phyloP scores from a whole-genome alignment of 345 rosid species.

The Gossypium arboreum region DNA sequence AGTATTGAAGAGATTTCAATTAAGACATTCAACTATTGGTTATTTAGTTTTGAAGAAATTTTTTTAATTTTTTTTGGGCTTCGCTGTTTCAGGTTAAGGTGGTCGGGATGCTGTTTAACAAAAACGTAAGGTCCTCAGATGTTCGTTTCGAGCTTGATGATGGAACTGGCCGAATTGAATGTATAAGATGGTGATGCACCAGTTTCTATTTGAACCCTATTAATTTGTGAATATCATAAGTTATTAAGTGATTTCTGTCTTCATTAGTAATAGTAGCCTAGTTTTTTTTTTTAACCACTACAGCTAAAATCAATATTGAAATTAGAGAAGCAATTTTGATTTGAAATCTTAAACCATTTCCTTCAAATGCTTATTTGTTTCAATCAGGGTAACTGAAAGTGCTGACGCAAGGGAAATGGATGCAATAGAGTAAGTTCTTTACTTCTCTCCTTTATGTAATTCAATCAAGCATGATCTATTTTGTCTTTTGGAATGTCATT shows the following conservation, averaged over 20 bases:
- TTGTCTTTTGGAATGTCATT: neutral
- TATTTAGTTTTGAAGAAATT: neutral
- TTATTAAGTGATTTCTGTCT: neutral
- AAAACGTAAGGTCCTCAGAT: slow-evolving; percentile 54
- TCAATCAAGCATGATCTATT: neutral
- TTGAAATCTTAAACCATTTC: neutral
- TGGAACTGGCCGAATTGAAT: slow-evolving; percentile 78
- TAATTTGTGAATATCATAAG: neutral
- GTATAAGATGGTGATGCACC: slow-evolving; percentile 68
- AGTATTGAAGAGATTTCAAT: neutral
- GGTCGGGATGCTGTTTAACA: slow-evolving; percentile 70
- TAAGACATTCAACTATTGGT: neutral
- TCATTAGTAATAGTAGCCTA: neutral
- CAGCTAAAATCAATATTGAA: neutral
- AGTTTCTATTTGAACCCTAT: neutral
- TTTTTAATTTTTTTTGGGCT: neutral
- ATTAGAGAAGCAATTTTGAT: neutral
- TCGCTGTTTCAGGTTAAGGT: slow-evolving; percentile 51
- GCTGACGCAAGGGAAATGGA: slow-evolving; percentile 69
- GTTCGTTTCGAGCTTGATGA: slow-evolving; percentile 68
- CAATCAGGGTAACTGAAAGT: slow-evolving; percentile 75
- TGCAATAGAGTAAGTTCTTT: slow-evolving; percentile 46
- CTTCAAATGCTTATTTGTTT: neutral
- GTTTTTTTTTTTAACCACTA: too few species aligned
- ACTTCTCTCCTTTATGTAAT: neutral